Evolutionary conservation across 108 stramenopile genomes (phyloP).

Genomic region (Pseudonitzschia delicatissima): DNA sequence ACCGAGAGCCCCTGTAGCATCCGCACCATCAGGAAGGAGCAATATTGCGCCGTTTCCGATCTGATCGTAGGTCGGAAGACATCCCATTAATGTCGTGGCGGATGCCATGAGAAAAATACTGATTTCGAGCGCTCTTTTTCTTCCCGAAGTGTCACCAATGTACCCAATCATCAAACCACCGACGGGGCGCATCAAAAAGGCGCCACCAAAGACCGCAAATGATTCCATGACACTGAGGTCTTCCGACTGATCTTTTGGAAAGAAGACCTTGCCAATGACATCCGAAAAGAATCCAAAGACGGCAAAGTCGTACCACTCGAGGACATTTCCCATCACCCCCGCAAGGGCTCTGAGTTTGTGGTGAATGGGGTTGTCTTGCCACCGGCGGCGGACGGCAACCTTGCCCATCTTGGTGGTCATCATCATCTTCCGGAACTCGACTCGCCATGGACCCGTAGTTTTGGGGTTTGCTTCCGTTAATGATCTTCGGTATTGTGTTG

Average conservation of each 20-base stretch:
- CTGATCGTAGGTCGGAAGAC: slow-evolving; percentile 72
- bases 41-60: slow-evolving; percentile 54
- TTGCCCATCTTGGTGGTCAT: too few relatives aligned
- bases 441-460: too few relatives aligned
- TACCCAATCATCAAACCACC: slow-evolving; percentile 76
- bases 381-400: neutral
- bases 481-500: too few relatives aligned
- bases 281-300: slow-evolving; percentile 63
- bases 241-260: slow-evolving; percentile 49
- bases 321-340: slow-evolving; percentile 35
- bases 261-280: slow-evolving; percentile 45
- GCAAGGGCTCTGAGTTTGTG: slow-evolving; percentile 11
- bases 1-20: slow-evolving; percentile 79
- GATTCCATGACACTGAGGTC: slow-evolving; percentile 34
- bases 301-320: slow-evolving; percentile 54
- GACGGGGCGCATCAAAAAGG: slow-evolving; percentile 72
- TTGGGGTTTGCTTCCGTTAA: too few relatives aligned
- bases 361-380: neutral
- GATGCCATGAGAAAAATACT: slow-evolving; percentile 76
- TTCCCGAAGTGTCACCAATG: slow-evolving; percentile 69
- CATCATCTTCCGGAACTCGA: too few relatives aligned
- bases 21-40: slow-evolving; percentile 51
- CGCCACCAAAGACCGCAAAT: slow-evolving; percentile 81
- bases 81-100: slow-evolving; percentile 74
- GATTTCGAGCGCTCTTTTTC: slow-evolving; percentile 60